Evolutionary conservation across 2,329 filamentous ascomycete genomes (phyloP), one percentile per base, ranked within the genome.

Genomic region (Alternaria longipes): DNA sequence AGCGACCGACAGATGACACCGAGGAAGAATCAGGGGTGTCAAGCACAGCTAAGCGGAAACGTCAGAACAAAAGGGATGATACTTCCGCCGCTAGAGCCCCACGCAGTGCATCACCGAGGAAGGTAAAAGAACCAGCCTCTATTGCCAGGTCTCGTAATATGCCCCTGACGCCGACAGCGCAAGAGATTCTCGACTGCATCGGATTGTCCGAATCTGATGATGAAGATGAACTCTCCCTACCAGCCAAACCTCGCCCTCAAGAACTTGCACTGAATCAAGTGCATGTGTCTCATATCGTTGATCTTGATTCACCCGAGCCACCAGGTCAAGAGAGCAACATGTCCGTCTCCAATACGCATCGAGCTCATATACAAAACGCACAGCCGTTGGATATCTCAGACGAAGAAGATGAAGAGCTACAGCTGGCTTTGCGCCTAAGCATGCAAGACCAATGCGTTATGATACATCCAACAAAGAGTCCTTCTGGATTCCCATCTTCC

Each of bases 171-270:
- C 54, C 42, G 11, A 20, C 9, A 16, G 42, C 44, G 18, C 51
- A 26, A 47, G 20, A 14, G 7, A 18, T 32, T 26, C n/a, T 61
- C 34, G 34, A 52, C 9, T 34, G 41, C 8, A 67, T 59, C 20
- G 50, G 63, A 40, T 14, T 68, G 18, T 63, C 61, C 8, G 62
- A 66, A 22, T 66, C 64, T 11, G 64, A 66, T 12, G 57, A 60
- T 18, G 51, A 56, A 7, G 14, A 47, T 8, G 47, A 9, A 12
- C 30, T 53, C 20, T 44, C 32, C 12, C 42, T 52, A 32, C 46
- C 34, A 11, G 49, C 30, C 30, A 38, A 28, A 12, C 9, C 9
- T 22, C 51, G 18, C 20, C 30, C 26, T n/a, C 40, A n/a, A 26
- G 20, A 22, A 16, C 11, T 9, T 42, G 8, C 26, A 4, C 12